These are phyloP conservation scores for Fusarium multiceps DNA, from an alignment of 2,329 filamentous ascomycete species.

Conservation along the genomic window DNA sequence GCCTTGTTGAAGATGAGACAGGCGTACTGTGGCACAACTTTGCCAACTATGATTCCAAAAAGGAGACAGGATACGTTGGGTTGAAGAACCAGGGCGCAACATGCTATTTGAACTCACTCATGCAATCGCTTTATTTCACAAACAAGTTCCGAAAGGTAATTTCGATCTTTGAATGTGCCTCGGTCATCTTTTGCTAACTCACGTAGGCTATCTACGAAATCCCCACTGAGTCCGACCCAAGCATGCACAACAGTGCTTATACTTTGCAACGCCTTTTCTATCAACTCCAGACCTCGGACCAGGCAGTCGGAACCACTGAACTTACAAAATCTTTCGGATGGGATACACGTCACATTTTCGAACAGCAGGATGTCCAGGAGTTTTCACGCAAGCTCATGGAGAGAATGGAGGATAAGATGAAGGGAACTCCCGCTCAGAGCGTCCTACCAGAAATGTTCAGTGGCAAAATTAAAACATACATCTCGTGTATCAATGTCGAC, in stretches of 20 bases:
- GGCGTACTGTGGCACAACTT: conserved; percentile 93
- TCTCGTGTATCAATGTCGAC: conserved; percentile 97
- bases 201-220: conserved; percentile 92
- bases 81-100: conserved; percentile 96
- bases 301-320: conserved; percentile 89
- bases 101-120: conserved; percentile 85
- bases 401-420: conserved; percentile 97
- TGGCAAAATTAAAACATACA: conserved; percentile 98
- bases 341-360: conserved; percentile 97
- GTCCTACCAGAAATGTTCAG: conserved; percentile 91
- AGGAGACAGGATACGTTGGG: conserved; percentile 96
- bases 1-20: conserved; percentile 86
- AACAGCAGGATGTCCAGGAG: conserved; percentile 98
- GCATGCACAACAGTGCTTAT: conserved; percentile 88
- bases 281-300: conserved; percentile 86
- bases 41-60: conserved; percentile 97
- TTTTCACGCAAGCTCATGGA: conserved; percentile 97
- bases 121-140: conserved; percentile 87
- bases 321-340: conserved; percentile 97
- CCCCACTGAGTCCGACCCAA: conserved; percentile 86
- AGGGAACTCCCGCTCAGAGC: conserved; percentile 91
- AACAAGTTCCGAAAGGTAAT: conserved; percentile 91
- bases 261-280: conserved; percentile 95
- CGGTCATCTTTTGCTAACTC: conserved; percentile 25
- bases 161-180: neutral